Evolutionary conservation across 441 rosid species (phyloP).

Genomic region (Rhodomyrtus psidioides): DNA sequence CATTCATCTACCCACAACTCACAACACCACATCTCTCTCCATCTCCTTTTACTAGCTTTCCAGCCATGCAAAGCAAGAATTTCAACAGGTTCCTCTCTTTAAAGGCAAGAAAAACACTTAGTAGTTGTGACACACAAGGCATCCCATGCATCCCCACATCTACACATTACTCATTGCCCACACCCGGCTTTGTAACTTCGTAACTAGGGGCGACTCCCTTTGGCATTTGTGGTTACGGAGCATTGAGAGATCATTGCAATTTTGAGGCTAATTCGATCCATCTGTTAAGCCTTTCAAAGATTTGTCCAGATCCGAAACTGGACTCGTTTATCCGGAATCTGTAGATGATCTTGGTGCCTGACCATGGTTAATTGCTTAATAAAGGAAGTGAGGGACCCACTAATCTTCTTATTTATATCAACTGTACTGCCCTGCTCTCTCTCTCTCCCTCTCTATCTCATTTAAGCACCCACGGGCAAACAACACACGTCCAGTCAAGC

Average conservation of each 20-base stretch:
- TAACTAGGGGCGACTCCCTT: too few relatives aligned
- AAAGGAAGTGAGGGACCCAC: constrained; percentile 10
- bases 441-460: neutral
- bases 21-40: neutral
- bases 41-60: constrained; percentile 4
- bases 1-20: constrained; percentile 5
- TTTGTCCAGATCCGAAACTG: too few relatives aligned
- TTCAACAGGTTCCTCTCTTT: constrained; percentile 5
- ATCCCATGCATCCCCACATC: neutral
- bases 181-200: too few relatives aligned
- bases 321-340: neutral
- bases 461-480: neutral
- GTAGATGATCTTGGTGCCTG: neutral
- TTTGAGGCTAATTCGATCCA: too few relatives aligned
- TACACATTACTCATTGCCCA: neutral
- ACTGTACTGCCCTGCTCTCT: constrained; percentile 1
- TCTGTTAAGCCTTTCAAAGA: too few relatives aligned
- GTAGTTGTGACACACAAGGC: neutral
- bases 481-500: neutral
- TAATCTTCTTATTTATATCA: constrained; percentile 6
- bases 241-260: too few relatives aligned
- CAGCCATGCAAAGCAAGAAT: constrained; percentile 7
- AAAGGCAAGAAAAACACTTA: neutral
- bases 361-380: neutral
- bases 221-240: too few relatives aligned